These are phyloP conservation scores for Fraxinus velutina DNA, from an alignment of 305 asterid species.

Conservation along the genomic window DNA sequence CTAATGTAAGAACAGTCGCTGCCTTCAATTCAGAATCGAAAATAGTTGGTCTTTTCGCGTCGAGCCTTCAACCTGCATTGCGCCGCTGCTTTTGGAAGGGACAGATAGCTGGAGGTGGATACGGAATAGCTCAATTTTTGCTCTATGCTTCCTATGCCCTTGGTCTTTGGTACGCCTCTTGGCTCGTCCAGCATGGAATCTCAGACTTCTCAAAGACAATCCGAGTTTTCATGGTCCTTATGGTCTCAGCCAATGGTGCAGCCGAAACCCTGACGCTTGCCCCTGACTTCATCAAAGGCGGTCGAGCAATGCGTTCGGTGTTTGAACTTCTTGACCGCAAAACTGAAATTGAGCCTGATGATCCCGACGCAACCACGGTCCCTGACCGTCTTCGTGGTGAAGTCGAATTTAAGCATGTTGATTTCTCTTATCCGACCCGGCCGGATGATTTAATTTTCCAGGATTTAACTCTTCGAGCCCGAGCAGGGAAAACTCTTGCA, in stretches of 20 bases:
- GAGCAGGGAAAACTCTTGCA: slow-evolving; percentile 89
- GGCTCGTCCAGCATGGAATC: slow-evolving; percentile 94
- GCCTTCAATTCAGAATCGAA: slow-evolving; percentile 88
- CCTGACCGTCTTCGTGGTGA: slow-evolving; percentile 81
- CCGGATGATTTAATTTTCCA: slow-evolving; percentile 72
- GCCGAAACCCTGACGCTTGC: slow-evolving; percentile 93
- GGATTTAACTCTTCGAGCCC: slow-evolving; percentile 74
- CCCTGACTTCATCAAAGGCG: slow-evolving; percentile 95
- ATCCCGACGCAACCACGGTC: slow-evolving; percentile 46
- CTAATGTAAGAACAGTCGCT: slow-evolving; percentile 86
- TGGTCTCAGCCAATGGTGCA: slow-evolving; percentile 99
- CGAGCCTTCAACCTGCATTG: slow-evolving; percentile 61
- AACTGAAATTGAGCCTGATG: slow-evolving; percentile 93
- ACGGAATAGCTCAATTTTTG: slow-evolving; percentile 82
- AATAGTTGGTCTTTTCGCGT: slow-evolving; percentile 64
- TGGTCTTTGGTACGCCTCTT: slow-evolving; percentile 97
- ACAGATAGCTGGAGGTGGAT: slow-evolving; percentile 93
- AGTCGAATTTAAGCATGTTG: slow-evolving; percentile 86
- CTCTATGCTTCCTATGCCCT: slow-evolving; percentile 92
- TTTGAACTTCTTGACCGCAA: slow-evolving; percentile 87
- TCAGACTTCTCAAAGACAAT: slow-evolving; percentile 94
- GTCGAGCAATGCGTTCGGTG: slow-evolving; percentile 89
- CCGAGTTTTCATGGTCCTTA: slow-evolving; percentile 98
- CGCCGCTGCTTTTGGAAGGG: slow-evolving; percentile 98
- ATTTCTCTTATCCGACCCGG: slow-evolving; percentile 81